A percentile compares a stretch with the other conserved stretches of the same genome.
Conservation (phyloP, 2,329 filamentous ascomycete species). For the Neophaeococcomyces mojaviensis region DNA sequence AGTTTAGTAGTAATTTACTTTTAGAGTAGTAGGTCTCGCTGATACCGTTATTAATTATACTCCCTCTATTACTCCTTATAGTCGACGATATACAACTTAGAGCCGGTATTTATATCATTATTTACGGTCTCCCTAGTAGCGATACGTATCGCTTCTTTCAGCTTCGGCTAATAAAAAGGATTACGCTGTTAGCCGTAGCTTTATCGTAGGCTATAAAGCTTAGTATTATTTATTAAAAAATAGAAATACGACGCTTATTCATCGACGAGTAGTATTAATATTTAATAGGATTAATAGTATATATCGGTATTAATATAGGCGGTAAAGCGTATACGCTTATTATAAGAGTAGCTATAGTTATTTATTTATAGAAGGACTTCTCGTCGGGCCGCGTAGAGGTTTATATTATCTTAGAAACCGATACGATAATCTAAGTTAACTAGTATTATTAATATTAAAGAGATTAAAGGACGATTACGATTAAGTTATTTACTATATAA, state of each 20-base stretch:
- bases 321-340: slow-evolving; percentile 2
- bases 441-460: slow-evolving; percentile 5
- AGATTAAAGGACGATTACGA: slow-evolving; percentile 1
- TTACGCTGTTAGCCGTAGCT: neutral
- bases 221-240: slow-evolving; percentile 2
- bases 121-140: neutral
- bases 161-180: neutral
- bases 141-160: neutral
- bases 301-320: neutral
- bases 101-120: neutral
- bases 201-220: neutral
- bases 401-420: slow-evolving; percentile 8
- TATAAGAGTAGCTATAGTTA: slow-evolving; percentile 6
- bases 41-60: slow-evolving; percentile 9
- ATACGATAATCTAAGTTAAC: slow-evolving; percentile 3
- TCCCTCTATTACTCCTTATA: slow-evolving; percentile 3
- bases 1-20: too few relatives aligned
- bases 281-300: slow-evolving; percentile 1
- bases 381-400: too few relatives aligned
- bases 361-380: slow-evolving; percentile 10
- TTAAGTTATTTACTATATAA: neutral
- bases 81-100: neutral
- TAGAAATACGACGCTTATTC: slow-evolving; percentile 7
- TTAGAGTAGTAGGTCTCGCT: too few relatives aligned
- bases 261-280: slow-evolving; percentile 2